Base-by-base conservation (phyloP, 495 filamentous ascomycete species). In the Cairneyella variabilis region DNA sequence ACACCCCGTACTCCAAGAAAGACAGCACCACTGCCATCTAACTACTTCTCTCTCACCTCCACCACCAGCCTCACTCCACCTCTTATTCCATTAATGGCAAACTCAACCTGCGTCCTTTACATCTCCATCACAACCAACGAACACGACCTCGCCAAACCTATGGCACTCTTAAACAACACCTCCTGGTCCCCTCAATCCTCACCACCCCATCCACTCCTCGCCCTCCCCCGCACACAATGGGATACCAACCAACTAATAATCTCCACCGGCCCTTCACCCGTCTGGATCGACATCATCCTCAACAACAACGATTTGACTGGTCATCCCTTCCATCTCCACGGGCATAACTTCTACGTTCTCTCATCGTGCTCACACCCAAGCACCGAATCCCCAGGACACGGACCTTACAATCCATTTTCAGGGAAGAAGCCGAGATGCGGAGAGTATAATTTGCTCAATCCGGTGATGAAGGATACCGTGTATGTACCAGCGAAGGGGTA, bases 291-390 rank as follows among this genome's bases (percentile, higher is more conserved):
- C 43, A 51, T 80, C 0, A 67, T 77, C 1, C 66, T 80, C 42
- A 80, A 80, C 51, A 80, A 80, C 44, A 58, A 77, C 4, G 77
- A 80, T 39, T 73, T 73, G 23, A 67, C 69, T 3, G 64, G 68
- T 2, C 77, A 80, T 61, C 75, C 76, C 8, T 80, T 78, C 53
- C 76, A 80, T 57, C 38, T 78, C 26, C 66, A 69, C 40, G 66
- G 66, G 14, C 49, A 58, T 48, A 56, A 63, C 34, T 66, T 67
- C 36, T 62, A 61, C 23, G 56, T 64, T 28, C 41, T 63, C 4
- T 27, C 51, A 21, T n/a, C n/a, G n/a, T n/a, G n/a, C n/a, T n/a
- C n/a, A n/a, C n/a, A n/a, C n/a, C n/a, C n/a, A n/a, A n/a, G n/a
- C n/a, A n/a, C n/a, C n/a, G n/a, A n/a, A n/a, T n/a, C n/a, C n/a